These are phyloP conservation scores for Phoma sp. DNA, from an alignment of 2,329 filamentous ascomycete species.

Conservation along the genomic window DNA sequence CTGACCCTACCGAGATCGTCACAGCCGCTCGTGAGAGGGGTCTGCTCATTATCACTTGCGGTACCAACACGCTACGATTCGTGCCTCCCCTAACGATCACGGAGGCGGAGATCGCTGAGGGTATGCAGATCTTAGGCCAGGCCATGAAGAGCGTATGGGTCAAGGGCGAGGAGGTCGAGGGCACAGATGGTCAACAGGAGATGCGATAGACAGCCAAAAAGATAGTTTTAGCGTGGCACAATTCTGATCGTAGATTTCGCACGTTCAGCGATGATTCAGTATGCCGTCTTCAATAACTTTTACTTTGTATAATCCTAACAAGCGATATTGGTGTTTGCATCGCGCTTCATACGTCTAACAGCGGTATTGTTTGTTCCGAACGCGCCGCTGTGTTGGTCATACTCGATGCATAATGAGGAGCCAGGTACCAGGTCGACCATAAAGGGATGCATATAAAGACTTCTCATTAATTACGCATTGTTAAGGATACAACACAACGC, in stretches of 20 bases:
- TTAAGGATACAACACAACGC: neutral
- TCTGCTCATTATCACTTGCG: slow-evolving; percentile 87
- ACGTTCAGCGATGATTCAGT: neutral
- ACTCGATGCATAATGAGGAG: too few species aligned
- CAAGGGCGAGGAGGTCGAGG: slow-evolving; percentile 41
- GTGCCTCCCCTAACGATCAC: slow-evolving; percentile 85
- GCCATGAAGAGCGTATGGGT: slow-evolving; percentile 63
- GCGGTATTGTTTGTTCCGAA: too few species aligned
- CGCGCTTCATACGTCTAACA: too few species aligned
- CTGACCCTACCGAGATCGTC: slow-evolving; percentile 75
- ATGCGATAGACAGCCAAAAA: slow-evolving; percentile 27
- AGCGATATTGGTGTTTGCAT: too few species aligned
- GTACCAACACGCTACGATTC: slow-evolving; percentile 89
- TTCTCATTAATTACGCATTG: neutral
- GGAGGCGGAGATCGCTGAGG: slow-evolving; percentile 78
- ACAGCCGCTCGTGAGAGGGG: slow-evolving; percentile 87
- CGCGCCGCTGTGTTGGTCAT: too few species aligned
- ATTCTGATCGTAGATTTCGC: neutral
- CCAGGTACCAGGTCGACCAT: too few species aligned
- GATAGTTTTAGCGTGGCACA: neutral
- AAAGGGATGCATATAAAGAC: too few species aligned
- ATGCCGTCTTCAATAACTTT: too few species aligned
- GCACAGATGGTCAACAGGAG: slow-evolving; percentile 44
- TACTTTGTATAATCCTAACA: too few species aligned
- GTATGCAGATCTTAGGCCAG: slow-evolving; percentile 76